These are phyloP conservation scores for Salix suchowensis DNA, from an alignment of 345 rosid species.

Conservation along the genomic window DNA sequence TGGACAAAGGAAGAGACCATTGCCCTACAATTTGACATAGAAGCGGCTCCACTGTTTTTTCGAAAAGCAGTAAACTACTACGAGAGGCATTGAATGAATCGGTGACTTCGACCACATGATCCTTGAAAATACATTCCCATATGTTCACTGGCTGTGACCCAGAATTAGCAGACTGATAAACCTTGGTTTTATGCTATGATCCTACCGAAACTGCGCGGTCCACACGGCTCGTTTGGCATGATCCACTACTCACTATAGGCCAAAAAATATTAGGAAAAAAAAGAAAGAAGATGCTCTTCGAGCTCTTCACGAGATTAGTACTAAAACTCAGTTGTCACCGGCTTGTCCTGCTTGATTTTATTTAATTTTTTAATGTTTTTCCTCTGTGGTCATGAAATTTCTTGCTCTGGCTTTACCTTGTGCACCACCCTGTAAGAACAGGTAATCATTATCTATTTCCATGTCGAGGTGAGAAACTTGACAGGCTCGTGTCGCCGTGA, in stretches of 20 bases:
- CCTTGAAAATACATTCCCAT: no score
- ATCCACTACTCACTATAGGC: background rate
- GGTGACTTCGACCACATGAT: no score
- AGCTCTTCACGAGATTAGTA: background rate
- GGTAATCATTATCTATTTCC: constrained; percentile 11
- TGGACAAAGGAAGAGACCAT: no score
- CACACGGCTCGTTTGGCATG: no score
- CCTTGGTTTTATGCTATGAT: no score
- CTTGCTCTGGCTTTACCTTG: background rate
- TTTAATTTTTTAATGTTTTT: background rate
- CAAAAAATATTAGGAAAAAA: background rate
- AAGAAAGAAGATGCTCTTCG: background rate
- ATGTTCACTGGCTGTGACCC: no score
- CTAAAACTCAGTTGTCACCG: background rate
- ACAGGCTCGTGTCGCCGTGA: constrained; percentile 3
- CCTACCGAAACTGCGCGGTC: no score
- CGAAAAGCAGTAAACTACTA: no score
- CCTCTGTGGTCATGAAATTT: background rate
- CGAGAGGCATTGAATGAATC: no score
- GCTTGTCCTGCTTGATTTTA: background rate
- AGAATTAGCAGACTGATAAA: no score
- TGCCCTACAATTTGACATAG: no score
- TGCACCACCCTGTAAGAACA: background rate
- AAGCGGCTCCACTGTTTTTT: no score
- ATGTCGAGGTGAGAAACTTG: constrained; percentile 6